phyloP scores from a whole-genome alignment of 139 green algal species.

The Trebouxia sp. region DNA sequence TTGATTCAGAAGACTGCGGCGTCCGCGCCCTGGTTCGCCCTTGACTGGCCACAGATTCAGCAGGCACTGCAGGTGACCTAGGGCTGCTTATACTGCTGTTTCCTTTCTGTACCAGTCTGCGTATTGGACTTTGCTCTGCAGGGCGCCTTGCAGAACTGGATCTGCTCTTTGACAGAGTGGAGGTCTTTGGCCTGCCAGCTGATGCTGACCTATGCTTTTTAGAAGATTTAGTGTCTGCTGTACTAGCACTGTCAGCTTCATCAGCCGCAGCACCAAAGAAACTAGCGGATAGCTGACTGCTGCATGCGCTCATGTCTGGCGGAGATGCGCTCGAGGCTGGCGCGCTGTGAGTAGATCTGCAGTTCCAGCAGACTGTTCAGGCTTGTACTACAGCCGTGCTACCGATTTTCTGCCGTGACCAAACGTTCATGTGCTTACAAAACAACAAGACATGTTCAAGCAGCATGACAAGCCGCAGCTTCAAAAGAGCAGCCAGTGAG shows the following conservation, averaged over 20 bases:
- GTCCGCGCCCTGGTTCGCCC: not conserved
- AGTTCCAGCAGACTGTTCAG: no score
- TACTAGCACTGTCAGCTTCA: slow-evolving; percentile 9
- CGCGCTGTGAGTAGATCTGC: no score
- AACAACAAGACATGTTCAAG: no score
- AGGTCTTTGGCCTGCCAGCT: not conserved
- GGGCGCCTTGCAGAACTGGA: not conserved
- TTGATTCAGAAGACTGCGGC: slow-evolving; percentile 3
- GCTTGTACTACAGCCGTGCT: no score
- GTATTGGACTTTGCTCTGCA: not conserved
- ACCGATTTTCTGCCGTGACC: no score
- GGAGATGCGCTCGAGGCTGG: not conserved
- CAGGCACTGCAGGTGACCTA: slow-evolving; percentile 2
- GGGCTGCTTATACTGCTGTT: not conserved
- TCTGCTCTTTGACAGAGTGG: not conserved
- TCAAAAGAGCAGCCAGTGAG: no score
- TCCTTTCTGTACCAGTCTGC: no score
- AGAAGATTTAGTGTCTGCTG: not conserved
- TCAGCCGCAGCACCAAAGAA: not conserved
- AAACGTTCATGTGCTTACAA: no score
- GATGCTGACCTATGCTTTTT: not conserved
- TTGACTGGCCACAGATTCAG: slow-evolving; percentile 16
- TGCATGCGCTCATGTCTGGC: not conserved
- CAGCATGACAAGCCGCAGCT: no score
- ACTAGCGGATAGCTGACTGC: slow-evolving; percentile 1